phyloP scores from a whole-genome alignment of 257 asterid species.

The Lycium ferocissimum region DNA sequence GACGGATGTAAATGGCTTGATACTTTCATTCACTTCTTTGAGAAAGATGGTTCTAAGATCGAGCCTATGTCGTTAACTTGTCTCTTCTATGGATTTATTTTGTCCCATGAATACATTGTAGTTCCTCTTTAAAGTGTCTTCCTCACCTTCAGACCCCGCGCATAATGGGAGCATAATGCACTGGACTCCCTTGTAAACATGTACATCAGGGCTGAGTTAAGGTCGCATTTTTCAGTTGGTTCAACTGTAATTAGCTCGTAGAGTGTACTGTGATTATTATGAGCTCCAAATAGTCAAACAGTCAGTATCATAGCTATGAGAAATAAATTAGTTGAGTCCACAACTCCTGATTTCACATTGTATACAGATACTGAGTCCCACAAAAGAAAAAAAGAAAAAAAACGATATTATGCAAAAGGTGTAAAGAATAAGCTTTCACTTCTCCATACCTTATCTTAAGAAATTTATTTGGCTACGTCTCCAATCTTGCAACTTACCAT shows the following conservation, averaged over 20 bases:
- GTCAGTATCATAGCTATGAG: background rate
- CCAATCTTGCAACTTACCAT: background rate
- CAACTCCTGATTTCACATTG: background rate
- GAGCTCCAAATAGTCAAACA: background rate
- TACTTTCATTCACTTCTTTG: background rate
- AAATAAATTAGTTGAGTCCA: too few relatives aligned
- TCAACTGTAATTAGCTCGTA: background rate
- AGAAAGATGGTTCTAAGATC: background rate
- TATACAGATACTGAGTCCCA: background rate
- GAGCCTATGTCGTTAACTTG: too few relatives aligned
- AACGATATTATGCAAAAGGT: background rate
- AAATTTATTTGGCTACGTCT: background rate
- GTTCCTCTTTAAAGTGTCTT: conserved; percentile 1
- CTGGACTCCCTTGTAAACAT: background rate
- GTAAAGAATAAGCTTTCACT: background rate
- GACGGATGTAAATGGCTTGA: background rate
- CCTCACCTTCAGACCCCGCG: background rate
- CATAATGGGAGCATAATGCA: background rate
- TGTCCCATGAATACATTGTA: background rate
- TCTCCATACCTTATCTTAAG: background rate
- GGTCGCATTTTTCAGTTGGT: background rate
- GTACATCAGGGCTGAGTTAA: background rate
- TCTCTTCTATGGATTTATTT: too few relatives aligned
- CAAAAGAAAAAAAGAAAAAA: too few relatives aligned
- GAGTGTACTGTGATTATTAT: background rate